A percentile compares a stretch with the other conserved stretches of the same genome.
Evolutionary conservation across 345 rosid genomes (phyloP).

Genomic region (Eutrema heterophyllum): DNA sequence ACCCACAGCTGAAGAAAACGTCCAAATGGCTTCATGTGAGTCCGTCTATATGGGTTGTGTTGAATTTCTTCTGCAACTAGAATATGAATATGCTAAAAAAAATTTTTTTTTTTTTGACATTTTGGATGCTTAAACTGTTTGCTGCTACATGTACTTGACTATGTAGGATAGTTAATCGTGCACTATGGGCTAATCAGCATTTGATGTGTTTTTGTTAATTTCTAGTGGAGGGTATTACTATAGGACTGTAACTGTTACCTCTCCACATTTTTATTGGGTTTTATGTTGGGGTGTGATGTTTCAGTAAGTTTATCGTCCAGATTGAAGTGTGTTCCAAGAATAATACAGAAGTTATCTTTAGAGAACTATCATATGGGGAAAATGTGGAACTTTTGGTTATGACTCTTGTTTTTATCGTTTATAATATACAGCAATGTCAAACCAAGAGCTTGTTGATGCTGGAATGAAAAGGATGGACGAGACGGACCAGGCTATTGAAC

Average conservation of each 20-base stretch:
- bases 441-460: slow-evolving; percentile 78
- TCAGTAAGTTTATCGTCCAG: too few species aligned
- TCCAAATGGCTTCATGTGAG: slow-evolving; percentile 83
- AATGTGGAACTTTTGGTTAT: not conserved
- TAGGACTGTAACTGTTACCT: not conserved
- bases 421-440: slow-evolving; percentile 59
- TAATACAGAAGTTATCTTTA: not conserved
- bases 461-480: slow-evolving; percentile 84
- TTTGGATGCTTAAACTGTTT: not conserved
- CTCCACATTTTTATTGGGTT: not conserved
- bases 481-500: slow-evolving; percentile 91
- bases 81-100: not conserved
- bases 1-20: slow-evolving; percentile 71
- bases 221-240: not conserved
- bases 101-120: too few species aligned
- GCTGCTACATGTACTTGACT: not conserved
- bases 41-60: slow-evolving; percentile 4
- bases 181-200: not conserved
- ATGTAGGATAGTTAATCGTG: not conserved
- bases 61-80: not conserved
- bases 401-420: not conserved
- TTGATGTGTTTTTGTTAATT: not conserved
- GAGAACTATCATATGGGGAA: not conserved
- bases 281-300: too few species aligned
- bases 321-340: not conserved